A percentile compares a stretch with the other conserved stretches of the same genome.
phyloP scores from a whole-genome alignment of 208 protist genomes.

The Trypanosoma vivax region DNA sequence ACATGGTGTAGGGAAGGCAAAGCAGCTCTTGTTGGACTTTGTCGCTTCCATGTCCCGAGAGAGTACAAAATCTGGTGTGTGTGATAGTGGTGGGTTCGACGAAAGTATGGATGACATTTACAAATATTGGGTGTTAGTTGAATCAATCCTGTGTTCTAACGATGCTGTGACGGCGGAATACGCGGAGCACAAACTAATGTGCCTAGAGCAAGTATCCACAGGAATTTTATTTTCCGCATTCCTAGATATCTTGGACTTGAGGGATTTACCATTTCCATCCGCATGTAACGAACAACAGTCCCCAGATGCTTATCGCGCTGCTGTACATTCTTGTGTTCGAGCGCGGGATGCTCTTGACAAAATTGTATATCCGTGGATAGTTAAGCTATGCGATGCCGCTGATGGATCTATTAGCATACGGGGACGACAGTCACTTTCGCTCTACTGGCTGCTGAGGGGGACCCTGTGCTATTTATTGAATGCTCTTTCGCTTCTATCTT shows the following conservation, averaged over 20 bases:
- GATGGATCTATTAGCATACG: conserved; percentile 36
- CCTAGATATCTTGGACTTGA: conserved; percentile 24
- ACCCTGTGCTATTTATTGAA: conserved; percentile 30
- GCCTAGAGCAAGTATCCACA: conserved; percentile 10
- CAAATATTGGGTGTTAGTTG: conserved; percentile 14
- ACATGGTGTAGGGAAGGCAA: conserved; percentile 17
- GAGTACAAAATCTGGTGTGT: neutral
- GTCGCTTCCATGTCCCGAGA: neutral
- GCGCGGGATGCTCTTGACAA: conserved; percentile 13
- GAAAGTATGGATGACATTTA: conserved; percentile 6
- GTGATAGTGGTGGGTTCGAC: neutral
- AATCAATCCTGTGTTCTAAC: neutral
- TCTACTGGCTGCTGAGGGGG: conserved; percentile 42
- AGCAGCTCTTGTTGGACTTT: conserved; percentile 8
- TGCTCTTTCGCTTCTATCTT: conserved; percentile 1
- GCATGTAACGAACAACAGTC: neutral
- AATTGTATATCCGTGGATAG: conserved; percentile 11
- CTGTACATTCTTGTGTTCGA: neutral
- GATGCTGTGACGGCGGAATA: neutral
- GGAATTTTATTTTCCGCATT: conserved; percentile 32
- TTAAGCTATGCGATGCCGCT: conserved; percentile 18
- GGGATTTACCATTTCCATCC: conserved; percentile 13
- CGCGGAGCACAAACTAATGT: neutral
- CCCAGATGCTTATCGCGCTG: neutral
- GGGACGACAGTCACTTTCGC: conserved; percentile 31